Conservation (phyloP, 164 flowering plant species). For the Kalanchoe fedtschenkoi region DNA sequence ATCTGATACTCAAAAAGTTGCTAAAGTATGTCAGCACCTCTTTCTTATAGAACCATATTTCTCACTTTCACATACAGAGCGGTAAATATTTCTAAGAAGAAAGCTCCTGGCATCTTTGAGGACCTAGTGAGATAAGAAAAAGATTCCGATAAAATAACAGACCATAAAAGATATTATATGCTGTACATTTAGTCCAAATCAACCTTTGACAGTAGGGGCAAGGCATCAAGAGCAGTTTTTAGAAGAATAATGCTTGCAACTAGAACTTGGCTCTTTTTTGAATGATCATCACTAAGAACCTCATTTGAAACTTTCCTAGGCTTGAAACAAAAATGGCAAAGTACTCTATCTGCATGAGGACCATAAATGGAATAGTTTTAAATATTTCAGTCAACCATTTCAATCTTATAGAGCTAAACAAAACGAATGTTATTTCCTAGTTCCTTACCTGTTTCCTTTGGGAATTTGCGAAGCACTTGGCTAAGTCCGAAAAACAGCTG, state of each 20-base stretch:
- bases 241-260: conserved; percentile 92
- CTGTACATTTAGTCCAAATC: not conserved
- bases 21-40: conserved; percentile 34
- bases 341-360: conserved; percentile 69
- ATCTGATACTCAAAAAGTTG: not conserved
- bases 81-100: conserved; percentile 73
- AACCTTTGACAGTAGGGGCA: conserved; percentile 87
- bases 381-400: not conserved
- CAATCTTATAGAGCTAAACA: not conserved
- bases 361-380: not conserved
- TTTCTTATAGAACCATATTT: conserved; percentile 63
- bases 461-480: conserved; percentile 90
- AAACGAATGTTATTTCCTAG: not conserved
- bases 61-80: conserved; percentile 76
- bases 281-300: conserved; percentile 41
- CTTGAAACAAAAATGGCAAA: conserved; percentile 98
- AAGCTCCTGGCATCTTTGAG: conserved; percentile 87
- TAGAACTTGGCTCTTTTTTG: conserved; percentile 68
- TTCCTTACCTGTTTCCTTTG: conserved; percentile 78
- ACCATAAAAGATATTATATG: not conserved
- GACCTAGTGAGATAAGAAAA: conserved; percentile 29
- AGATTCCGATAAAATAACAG: not conserved
- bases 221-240: conserved; percentile 87
- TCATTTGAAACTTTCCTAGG: conserved; percentile 73
- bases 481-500: conserved; percentile 90